Evolutionary conservation across 2,329 filamentous ascomycete genomes (phyloP).

Genomic region (Colletotrichum trifolii): DNA sequence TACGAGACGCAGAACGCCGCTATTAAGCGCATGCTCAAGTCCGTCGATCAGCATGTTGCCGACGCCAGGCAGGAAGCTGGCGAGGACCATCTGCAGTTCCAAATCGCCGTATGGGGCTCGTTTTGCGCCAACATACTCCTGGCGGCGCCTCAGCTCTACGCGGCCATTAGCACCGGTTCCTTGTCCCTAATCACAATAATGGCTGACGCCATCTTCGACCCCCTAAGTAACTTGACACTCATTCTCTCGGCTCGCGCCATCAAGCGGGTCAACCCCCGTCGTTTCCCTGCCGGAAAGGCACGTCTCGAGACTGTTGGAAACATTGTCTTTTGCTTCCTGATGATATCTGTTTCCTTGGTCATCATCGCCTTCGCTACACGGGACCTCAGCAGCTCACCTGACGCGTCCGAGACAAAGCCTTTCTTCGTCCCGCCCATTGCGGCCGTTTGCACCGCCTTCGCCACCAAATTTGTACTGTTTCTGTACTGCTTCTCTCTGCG

Average conservation of each 20-base stretch:
- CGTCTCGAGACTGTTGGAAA: conserved; percentile 96
- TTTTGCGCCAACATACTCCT: conserved; percentile 86
- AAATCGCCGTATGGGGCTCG: conserved; percentile 72
- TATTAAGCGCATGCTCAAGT: conserved; percentile 90
- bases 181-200: conserved; percentile 98
- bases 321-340: conserved; percentile 95
- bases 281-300: conserved; percentile 92
- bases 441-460: conserved; percentile 85
- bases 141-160: conserved; percentile 85
- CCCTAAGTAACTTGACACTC: conserved; percentile 82
- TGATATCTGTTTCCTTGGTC: conserved; percentile 91
- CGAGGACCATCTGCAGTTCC: conserved; percentile 82
- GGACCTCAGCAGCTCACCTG: conserved; percentile 67
- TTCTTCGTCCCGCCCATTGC: conserved; percentile 89
- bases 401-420: conserved; percentile 64
- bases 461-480: conserved; percentile 87
- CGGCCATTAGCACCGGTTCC: conserved; percentile 84
- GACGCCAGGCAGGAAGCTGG: conserved; percentile 83
- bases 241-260: conserved; percentile 91
- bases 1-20: conserved; percentile 93
- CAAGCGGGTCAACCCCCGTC: conserved; percentile 83
- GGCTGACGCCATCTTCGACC: conserved; percentile 97
- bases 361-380: conserved; percentile 88
- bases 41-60: conserved; percentile 88
- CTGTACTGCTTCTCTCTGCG: conserved; percentile 73